Evolutionary conservation across 805 yeast genomes (phyloP).

Genomic region (Brettanomyces sp.): DNA sequence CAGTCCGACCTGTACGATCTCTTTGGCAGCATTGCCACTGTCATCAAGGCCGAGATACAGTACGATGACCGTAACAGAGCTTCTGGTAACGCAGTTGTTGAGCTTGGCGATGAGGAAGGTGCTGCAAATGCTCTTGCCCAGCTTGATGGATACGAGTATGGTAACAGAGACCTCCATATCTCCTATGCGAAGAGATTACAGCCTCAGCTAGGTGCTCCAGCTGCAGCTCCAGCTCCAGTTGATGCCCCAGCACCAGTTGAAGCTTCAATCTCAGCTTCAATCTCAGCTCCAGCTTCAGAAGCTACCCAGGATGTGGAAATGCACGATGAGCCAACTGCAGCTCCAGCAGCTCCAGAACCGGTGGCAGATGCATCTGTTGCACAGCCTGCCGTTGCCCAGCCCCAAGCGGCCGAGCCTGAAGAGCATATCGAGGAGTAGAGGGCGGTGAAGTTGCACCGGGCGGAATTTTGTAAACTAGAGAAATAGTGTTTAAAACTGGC

Average conservation of each 20-base stretch:
- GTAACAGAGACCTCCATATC: conserved; percentile 63
- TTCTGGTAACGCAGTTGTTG: conserved; percentile 79
- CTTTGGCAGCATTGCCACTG: conserved; percentile 75
- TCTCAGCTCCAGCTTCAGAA: neutral
- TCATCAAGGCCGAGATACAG: conserved; percentile 69
- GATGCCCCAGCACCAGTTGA: neutral
- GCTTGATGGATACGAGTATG: conserved; percentile 74
- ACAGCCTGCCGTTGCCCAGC: neutral
- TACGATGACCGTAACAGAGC: conserved; percentile 54
- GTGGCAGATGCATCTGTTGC: neutral
- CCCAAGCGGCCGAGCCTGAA: conserved; percentile 1
- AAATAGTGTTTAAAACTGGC: neutral
- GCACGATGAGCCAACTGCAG: neutral
- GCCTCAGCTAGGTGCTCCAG: neutral
- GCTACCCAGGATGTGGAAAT: no score
- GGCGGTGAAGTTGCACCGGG: conserved; percentile 1
- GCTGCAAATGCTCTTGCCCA: conserved; percentile 71
- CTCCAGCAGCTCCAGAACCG: neutral
- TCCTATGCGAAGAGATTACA: conserved; percentile 45
- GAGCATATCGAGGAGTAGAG: conserved; percentile 7
- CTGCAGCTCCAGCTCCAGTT: neutral
- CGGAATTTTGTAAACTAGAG: neutral
- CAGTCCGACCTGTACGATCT: conserved; percentile 76
- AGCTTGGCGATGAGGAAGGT: conserved; percentile 52
- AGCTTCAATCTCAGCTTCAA: neutral